These are phyloP conservation scores for Pythium sp. DNA, from an alignment of 352 stramenopile genomes.

Conservation along the genomic window DNA sequence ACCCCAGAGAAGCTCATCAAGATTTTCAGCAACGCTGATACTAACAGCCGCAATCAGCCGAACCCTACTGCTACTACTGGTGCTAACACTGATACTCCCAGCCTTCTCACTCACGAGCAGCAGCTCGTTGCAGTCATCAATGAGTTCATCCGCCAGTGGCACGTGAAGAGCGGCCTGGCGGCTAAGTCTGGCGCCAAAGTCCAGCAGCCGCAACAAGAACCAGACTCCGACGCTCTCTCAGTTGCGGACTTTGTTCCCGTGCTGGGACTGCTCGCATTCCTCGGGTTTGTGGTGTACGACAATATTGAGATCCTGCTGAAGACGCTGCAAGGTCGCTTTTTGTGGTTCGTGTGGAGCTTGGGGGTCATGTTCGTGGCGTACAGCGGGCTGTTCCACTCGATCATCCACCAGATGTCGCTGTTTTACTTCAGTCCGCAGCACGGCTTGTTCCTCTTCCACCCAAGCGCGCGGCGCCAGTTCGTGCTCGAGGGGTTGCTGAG, in stretches of 20 bases:
- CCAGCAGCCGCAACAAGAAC: not conserved
- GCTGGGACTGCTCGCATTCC: conserved; percentile 33
- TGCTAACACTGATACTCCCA: not conserved
- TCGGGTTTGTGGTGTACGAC: conserved; percentile 34
- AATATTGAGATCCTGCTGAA: conserved; percentile 35
- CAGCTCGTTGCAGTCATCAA: conserved; percentile 19
- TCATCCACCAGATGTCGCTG: conserved; percentile 47
- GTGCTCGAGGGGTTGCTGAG: conserved; percentile 59
- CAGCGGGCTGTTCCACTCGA: conserved; percentile 57
- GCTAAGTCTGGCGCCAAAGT: not conserved
- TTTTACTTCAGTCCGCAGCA: conserved; percentile 56
- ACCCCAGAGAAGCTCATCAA: conserved; percentile 10
- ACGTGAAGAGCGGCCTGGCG: conserved; percentile 8
- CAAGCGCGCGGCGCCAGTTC: conserved; percentile 61
- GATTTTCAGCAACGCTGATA: conserved; percentile 15
- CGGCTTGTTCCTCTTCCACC: conserved; percentile 62
- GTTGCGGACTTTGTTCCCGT: conserved; percentile 39
- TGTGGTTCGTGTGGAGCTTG: conserved; percentile 56
- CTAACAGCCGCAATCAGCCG: not conserved
- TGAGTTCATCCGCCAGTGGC: conserved; percentile 35
- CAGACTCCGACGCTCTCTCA: conserved; percentile 15
- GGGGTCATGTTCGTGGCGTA: conserved; percentile 56
- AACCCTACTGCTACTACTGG: not conserved
- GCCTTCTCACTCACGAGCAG: not conserved
- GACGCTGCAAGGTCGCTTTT: conserved; percentile 35